Conservation (phyloP, 148 eudicot genomes). For the Persicaria tinctoria region DNA sequence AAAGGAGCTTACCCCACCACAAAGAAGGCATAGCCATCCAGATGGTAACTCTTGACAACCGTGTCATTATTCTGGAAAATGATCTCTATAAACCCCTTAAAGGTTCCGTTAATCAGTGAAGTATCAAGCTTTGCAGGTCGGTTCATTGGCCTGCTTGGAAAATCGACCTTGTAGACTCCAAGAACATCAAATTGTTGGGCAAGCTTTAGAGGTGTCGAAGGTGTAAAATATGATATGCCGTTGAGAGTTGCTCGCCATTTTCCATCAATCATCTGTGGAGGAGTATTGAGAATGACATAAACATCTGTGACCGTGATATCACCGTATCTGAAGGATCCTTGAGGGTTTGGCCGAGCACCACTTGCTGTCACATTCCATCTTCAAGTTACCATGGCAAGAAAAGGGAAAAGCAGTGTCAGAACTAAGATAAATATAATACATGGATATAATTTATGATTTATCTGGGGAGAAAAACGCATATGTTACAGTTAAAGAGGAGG, state of each 20-base stretch:
- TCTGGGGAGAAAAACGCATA: conserved; percentile 16
- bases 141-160: conserved; percentile 74
- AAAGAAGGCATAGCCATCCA: conserved; percentile 93
- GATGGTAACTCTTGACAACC: conserved; percentile 72
- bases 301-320: conserved; percentile 87
- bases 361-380: conserved; percentile 94
- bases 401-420: conserved; percentile 14
- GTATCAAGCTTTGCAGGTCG: conserved; percentile 77
- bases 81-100: conserved; percentile 86
- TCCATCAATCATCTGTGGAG: conserved; percentile 71
- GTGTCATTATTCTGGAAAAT: conserved; percentile 79
- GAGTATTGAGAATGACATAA: conserved; percentile 61
- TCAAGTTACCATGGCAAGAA: conserved; percentile 14
- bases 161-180: conserved; percentile 89
- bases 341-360: conserved; percentile 99
- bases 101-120: conserved; percentile 79
- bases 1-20: conserved; percentile 76
- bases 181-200: conserved; percentile 76
- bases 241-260: conserved; percentile 78
- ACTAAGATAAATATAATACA: not conserved
- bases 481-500: conserved; percentile 14
- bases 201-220: conserved; percentile 81
- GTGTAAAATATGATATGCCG: conserved; percentile 75
- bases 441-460: conserved; percentile 7
- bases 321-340: conserved; percentile 94